Base-by-base conservation (phyloP, 1,284 basidiomycete species). In the Abortiporus biennis region DNA sequence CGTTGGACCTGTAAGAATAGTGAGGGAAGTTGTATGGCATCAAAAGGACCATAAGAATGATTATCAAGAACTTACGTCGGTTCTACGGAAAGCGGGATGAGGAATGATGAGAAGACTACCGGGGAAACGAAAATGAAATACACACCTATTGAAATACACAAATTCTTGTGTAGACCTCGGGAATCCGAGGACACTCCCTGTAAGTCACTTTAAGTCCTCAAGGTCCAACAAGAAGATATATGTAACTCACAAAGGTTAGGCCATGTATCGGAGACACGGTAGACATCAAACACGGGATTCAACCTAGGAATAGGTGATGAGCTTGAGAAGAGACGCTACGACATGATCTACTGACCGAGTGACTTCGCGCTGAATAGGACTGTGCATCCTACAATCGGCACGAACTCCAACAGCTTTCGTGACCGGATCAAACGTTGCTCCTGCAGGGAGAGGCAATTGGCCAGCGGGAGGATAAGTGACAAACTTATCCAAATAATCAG, bases 231-330 rank as follows among this genome's bases (percentile, higher is more conserved):
- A n/a, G 13, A 34, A 8, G 8, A 25, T 15, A 23, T 23, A 27
- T 34, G 8, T 36, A 22, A 46, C 59, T 29, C 38, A 64, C 62
- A 65, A 13, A 60, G 47, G 36, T 56, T 57, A 2, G 62, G 62
- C 36, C 29, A n/a, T 21, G 76, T 82, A 56, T 84, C 81, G 57
- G 85, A 84, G 39, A 87, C 80, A 24, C 80, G 71, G 56, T 88
- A 88, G 6, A 85, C 69, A 54, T 90, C 71, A 63, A 88, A 89
- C 2, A 80, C 85, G 0, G 84, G 85, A 55, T 89, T 86, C 48
- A 36, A 16, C 12, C 12, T 15, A 16, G 9, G 22, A 12, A 38
- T 38, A 36, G n/a, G 12, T 15, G 36, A 33, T 19, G 25, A 6
- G n/a, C 3, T 11, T 30, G 4, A 8, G 22, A 38, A 19, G 6